phyloP scores from a whole-genome alignment of 306 rosid species.

The Pyrus pyrifolia region DNA sequence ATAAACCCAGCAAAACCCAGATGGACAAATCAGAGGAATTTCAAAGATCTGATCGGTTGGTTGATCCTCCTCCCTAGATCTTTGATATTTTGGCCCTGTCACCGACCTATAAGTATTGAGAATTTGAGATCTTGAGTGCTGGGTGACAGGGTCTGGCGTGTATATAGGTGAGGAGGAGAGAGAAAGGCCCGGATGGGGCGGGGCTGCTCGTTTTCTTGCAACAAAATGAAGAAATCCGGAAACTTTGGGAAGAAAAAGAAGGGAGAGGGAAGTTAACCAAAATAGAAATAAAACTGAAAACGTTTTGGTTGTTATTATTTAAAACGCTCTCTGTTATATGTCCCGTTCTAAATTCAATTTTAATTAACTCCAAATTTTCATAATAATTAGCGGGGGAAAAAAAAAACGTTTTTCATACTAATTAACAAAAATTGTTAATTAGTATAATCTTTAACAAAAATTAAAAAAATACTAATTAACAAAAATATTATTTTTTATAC shows the following conservation, averaged over 20 bases:
- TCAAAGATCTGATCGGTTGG: slow-evolving; percentile 24
- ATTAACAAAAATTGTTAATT: no score
- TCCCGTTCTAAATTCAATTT: not conserved
- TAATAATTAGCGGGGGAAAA: no score
- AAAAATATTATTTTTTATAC: no score
- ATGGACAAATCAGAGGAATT: slow-evolving; percentile 15
- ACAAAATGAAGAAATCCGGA: not conserved
- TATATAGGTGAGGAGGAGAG: slow-evolving; percentile 1
- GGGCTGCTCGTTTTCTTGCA: slow-evolving; percentile 24
- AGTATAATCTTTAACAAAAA: no score
- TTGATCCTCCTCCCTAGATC: slow-evolving; percentile 17
- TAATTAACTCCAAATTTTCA: no score
- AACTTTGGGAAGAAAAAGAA: not conserved
- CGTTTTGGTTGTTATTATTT: not conserved
- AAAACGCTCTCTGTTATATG: not conserved
- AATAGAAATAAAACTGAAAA: not conserved
- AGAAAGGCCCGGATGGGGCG: slow-evolving; percentile 8
- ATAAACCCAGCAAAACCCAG: slow-evolving; percentile 28
- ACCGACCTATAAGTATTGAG: slow-evolving; percentile 14
- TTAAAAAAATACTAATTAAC: no score
- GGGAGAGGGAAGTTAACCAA: not conserved
- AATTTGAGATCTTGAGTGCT: slow-evolving; percentile 24
- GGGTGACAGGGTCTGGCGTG: slow-evolving; percentile 4
- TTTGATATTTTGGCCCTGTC: slow-evolving; percentile 15
- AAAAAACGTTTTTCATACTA: no score